A percentile compares a stretch with the other conserved stretches of the same genome.
phyloP scores from a whole-genome alignment of 2,329 filamentous ascomycete species.

The Neopestalotiopsis rosae region DNA sequence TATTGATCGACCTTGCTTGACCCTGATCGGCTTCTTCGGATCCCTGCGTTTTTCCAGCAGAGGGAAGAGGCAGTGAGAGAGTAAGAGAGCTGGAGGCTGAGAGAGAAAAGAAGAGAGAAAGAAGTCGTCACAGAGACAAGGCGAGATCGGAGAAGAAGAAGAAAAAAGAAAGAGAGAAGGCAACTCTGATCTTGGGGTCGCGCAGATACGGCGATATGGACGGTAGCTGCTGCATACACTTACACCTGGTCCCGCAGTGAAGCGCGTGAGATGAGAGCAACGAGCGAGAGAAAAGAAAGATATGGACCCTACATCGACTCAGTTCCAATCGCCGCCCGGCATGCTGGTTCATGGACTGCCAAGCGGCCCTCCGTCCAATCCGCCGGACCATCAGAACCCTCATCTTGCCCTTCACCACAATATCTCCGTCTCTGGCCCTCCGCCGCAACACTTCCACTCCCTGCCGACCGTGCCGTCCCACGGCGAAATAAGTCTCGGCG shows the following conservation, averaged over 20 bases:
- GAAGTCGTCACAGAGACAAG: neutral
- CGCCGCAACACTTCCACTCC: slow-evolving; percentile 25
- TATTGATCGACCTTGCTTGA: neutral
- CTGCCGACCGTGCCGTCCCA: slow-evolving; percentile 39
- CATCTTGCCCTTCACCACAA: slow-evolving; percentile 33
- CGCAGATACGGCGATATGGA: slow-evolving; percentile 12
- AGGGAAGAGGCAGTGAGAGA: neutral
- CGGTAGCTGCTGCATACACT: slow-evolving; percentile 9
- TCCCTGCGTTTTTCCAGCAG: neutral
- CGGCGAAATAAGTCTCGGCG: slow-evolving; percentile 42
- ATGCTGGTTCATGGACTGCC: slow-evolving; percentile 12
- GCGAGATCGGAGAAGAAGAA: neutral
- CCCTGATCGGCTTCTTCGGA: neutral
- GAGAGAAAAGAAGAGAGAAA: neutral
- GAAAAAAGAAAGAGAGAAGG: neutral
- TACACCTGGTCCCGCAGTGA: slow-evolving; percentile 9
- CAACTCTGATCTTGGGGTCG: neutral
- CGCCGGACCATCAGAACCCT: slow-evolving; percentile 29
- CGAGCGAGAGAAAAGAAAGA: slow-evolving; percentile 13
- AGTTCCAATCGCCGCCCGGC: slow-evolving; percentile 18
- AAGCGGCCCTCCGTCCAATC: neutral
- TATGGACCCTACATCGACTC: slow-evolving; percentile 21
- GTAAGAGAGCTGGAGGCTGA: neutral
- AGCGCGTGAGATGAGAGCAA: neutral
- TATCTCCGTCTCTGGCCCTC: slow-evolving; percentile 10